phyloP scores from a whole-genome alignment of 1,284 basidiomycete species.

The Malassezia cuniculi region DNA sequence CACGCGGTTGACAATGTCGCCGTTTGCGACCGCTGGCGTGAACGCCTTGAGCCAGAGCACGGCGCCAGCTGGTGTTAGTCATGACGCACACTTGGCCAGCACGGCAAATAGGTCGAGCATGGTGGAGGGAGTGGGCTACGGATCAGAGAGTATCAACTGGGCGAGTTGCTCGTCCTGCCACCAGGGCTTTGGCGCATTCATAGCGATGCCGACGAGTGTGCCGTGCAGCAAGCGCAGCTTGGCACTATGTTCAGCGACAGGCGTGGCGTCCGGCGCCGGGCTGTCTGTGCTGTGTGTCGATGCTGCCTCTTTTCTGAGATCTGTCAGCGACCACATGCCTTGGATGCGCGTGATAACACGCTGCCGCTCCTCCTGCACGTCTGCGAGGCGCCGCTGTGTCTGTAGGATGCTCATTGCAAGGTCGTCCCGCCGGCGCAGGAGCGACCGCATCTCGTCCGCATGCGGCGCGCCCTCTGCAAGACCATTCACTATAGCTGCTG shows the following conservation, averaged over 20 bases:
- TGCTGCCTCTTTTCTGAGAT: too few relatives aligned
- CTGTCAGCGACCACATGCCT: too few relatives aligned
- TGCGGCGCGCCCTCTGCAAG: background rate
- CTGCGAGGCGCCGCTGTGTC: slow-evolving; percentile 1
- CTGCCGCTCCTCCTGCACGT: background rate
- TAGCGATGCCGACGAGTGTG: too few relatives aligned
- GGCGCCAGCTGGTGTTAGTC: slow-evolving; percentile 18
- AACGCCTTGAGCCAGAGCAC: slow-evolving; percentile 40
- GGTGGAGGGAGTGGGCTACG: too few relatives aligned
- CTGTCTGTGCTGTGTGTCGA: too few relatives aligned
- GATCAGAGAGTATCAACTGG: too few relatives aligned
- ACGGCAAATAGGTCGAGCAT: slow-evolving; percentile 14
- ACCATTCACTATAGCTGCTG: slow-evolving; percentile 1
- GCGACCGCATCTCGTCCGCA: slow-evolving; percentile 1
- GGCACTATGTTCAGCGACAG: too few relatives aligned
- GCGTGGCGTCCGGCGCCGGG: too few relatives aligned
- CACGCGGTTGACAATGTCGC: slow-evolving; percentile 31
- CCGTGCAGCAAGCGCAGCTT: too few relatives aligned
- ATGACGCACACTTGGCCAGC: slow-evolving; percentile 7
- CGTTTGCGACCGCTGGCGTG: slow-evolving; percentile 17
- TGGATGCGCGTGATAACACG: too few relatives aligned
- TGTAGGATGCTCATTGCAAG: slow-evolving; percentile 5
- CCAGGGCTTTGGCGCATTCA: too few relatives aligned
- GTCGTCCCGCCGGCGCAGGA: slow-evolving; percentile 13
- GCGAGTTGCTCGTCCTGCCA: too few relatives aligned